A percentile compares a stretch with the other conserved stretches of the same genome.
These are phyloP conservation scores for Extremus antarcticus DNA, from an alignment of 495 filamentous ascomycete species.

Conservation along the genomic window DNA sequence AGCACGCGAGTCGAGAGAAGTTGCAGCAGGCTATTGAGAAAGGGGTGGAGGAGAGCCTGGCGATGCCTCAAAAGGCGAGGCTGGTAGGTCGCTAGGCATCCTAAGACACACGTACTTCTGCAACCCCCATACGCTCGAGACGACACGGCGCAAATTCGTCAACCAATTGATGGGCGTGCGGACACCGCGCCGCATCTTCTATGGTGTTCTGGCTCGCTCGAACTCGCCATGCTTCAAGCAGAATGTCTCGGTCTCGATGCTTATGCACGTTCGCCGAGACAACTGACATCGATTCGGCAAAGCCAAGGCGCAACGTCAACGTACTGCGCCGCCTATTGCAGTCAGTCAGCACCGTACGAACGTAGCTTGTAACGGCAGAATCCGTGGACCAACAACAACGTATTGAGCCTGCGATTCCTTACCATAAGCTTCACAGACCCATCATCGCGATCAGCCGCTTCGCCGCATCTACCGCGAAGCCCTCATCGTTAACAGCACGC, in stretches of 20 bases:
- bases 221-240: no score
- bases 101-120: slow-evolving; percentile 3
- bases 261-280: no score
- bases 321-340: background rate
- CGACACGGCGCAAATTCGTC: background rate
- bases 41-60: slow-evolving; percentile 16
- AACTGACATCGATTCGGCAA: no score
- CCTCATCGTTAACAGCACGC: slow-evolving; percentile 37
- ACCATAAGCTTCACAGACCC: slow-evolving; percentile 1
- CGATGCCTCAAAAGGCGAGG: slow-evolving; percentile 13
- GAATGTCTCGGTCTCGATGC: no score
- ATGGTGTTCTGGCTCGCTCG: no score
- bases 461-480: slow-evolving; percentile 36
- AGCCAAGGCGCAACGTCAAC: no score
- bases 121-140: no score
- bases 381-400: no score
- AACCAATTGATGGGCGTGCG: background rate
- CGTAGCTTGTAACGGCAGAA: background rate
- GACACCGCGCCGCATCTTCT: no score
- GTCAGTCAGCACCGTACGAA: background rate
- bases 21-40: slow-evolving; percentile 38
- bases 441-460: slow-evolving; percentile 18
- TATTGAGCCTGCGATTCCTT: background rate
- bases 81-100: slow-evolving; percentile 3
- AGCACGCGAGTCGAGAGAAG: slow-evolving; percentile 28